Evolutionary conservation across 2,329 filamentous ascomycete species (phyloP), one percentile per base, ranked within the genome.

Genomic region (Thermomyces lanuginosus): DNA sequence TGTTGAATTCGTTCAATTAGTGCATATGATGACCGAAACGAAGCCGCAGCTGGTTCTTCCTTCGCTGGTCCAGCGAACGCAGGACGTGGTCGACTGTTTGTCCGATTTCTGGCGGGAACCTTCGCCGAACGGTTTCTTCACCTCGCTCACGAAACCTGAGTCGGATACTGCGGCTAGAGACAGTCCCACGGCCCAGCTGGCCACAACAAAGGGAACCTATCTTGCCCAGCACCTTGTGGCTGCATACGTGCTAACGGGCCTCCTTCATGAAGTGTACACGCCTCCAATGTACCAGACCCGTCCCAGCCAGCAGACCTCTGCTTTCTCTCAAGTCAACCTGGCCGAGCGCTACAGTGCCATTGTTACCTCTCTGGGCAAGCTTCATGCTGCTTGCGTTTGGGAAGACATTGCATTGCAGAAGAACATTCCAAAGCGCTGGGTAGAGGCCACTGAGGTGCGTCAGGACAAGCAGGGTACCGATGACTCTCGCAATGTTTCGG

Each of bases 1-100:
- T 30, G 69, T 75, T 33, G 72, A 76, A 33, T 62, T 93, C 28
- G 69, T 74, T 9, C 68, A 72, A 18, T 75, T 92, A 7, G 63
- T 92, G 26, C 72, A 79, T 36, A 67, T 76, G 36, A 66, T 93
- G 36, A 70, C 84, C 5, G 86, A 95, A 40, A 68, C 72, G 14
- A 81, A 79, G 33, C 74, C 84, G 2, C 71, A 86, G 39, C 61
- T 91, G 11, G 75, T 83, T 2, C 60, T 98, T 5, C 84, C 86
- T 0, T 80, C 81, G 4, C 56, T 98, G 15, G 58, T 93, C 32
- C 70, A 70, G 36, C 74, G 84, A 24, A 69, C 78, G 8, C 74
- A 86, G 40, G 56, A 61, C 25, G 70, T 78, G 4, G 58, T 91
- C 28, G 65, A 79, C 37, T 61, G 64, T 11, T 58, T 95, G 8